Evolutionary conservation across 257 asterid species (phyloP).

Genomic region (Leonotis leonurus): DNA sequence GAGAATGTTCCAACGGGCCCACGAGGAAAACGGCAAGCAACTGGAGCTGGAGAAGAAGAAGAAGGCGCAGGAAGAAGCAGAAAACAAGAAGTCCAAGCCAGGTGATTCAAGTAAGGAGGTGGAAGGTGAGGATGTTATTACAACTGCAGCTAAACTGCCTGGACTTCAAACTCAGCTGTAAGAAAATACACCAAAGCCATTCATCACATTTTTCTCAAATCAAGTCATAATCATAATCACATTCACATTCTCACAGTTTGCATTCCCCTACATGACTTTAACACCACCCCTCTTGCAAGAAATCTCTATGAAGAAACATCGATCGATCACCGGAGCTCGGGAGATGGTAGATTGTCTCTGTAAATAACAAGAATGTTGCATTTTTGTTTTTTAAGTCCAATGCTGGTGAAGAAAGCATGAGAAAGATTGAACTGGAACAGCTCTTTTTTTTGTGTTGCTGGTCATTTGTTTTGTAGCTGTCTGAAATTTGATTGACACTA

Average conservation of each 20-base stretch:
- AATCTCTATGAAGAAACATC: neutral
- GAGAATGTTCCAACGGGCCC: slow-evolving; percentile 61
- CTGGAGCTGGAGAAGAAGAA: slow-evolving; percentile 66
- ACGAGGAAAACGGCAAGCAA: slow-evolving; percentile 66
- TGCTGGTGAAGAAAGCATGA: neutral
- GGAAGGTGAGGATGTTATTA: slow-evolving; percentile 16
- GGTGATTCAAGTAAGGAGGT: slow-evolving; percentile 18
- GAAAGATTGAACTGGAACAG: neutral
- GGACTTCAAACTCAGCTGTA: slow-evolving; percentile 18
- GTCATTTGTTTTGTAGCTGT: neutral
- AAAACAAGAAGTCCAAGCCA: slow-evolving; percentile 25
- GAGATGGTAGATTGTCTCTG: neutral
- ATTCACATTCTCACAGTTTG: too few relatives aligned
- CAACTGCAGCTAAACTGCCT: slow-evolving; percentile 15
- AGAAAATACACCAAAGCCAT: neutral
- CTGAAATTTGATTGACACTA: neutral
- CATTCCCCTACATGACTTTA: neutral
- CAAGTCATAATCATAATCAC: too few relatives aligned
- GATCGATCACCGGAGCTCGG: neutral
- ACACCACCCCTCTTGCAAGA: neutral
- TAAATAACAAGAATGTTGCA: neutral
- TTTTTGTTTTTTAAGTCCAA: neutral
- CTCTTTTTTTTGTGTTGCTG: neutral
- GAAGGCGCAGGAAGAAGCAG: slow-evolving; percentile 57
- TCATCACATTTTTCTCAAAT: neutral